Evolutionary conservation across 2,329 filamentous ascomycete genomes (phyloP).

Genomic region (Aureobasidium uvarum): DNA sequence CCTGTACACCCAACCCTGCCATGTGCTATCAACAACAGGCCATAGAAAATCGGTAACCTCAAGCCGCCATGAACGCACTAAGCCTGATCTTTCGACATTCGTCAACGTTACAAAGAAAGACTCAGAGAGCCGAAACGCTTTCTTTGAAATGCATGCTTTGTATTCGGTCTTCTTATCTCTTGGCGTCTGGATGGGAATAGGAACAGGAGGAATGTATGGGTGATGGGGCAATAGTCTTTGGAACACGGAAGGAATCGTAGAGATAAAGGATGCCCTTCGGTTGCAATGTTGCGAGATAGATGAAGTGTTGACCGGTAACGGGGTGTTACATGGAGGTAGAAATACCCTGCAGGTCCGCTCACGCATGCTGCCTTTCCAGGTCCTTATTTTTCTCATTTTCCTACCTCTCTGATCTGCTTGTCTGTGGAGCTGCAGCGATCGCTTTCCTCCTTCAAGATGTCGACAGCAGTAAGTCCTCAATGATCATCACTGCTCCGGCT

Average conservation of each 20-base stretch:
- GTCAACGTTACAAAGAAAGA: slow-evolving; percentile 8
- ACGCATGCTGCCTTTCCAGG: not conserved
- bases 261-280: slow-evolving; percentile 1
- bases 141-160: slow-evolving; percentile 13
- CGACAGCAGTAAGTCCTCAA: slow-evolving; percentile 9
- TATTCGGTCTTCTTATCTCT: slow-evolving; percentile 21
- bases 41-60: slow-evolving; percentile 7
- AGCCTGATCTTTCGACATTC: slow-evolving; percentile 12
- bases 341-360: slow-evolving; percentile 20
- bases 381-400: not conserved
- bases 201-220: slow-evolving; percentile 6
- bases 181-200: slow-evolving; percentile 1
- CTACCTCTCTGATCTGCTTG: not conserved
- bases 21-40: slow-evolving; percentile 16
- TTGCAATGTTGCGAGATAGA: not conserved
- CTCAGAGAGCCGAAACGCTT: slow-evolving; percentile 3
- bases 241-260: slow-evolving; percentile 13
- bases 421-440: not conserved
- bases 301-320: slow-evolving; percentile 15
- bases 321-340: slow-evolving; percentile 19
- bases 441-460: not conserved
- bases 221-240: slow-evolving; percentile 11
- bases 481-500: not conserved
- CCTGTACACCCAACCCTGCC: slow-evolving; percentile 6
- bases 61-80: slow-evolving; percentile 7